Percentiles rank a stretch among this genome's conserved stretches.
Conservation (phyloP, 495 filamentous ascomycete genomes). For the Hyaloscypha bicolor region DNA sequence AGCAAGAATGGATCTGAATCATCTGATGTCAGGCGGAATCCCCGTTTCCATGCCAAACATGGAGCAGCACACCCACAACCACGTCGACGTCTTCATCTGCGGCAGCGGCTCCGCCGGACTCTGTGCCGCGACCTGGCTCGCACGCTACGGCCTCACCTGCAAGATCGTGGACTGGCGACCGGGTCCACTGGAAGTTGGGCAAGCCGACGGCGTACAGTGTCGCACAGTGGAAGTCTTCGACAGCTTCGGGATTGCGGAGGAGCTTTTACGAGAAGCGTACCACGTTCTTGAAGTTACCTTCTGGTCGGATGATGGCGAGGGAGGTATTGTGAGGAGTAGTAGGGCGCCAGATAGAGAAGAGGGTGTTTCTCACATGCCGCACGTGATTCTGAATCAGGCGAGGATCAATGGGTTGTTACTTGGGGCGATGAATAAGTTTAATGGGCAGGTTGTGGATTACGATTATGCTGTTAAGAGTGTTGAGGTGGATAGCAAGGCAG, state of each 20-base stretch:
- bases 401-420: slow-evolving; percentile 67
- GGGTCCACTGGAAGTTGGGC: slow-evolving; percentile 66
- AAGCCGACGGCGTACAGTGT: slow-evolving; percentile 81
- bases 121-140: slow-evolving; percentile 67
- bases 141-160: slow-evolving; percentile 60
- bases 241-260: slow-evolving; percentile 71
- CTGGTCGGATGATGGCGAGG: slow-evolving; percentile 47
- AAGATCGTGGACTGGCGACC: slow-evolving; percentile 64
- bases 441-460: slow-evolving; percentile 60
- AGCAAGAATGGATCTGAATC: too few species aligned
- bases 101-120: slow-evolving; percentile 72
- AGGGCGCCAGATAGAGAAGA: slow-evolving; percentile 62
- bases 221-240: slow-evolving; percentile 83
- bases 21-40: not conserved
- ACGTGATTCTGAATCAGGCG: slow-evolving; percentile 79
- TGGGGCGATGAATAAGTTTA: slow-evolving; percentile 47
- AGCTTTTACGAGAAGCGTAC: slow-evolving; percentile 70
- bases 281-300: slow-evolving; percentile 70
- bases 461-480: slow-evolving; percentile 58
- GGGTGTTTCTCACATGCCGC: slow-evolving; percentile 67
- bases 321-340: slow-evolving; percentile 53
- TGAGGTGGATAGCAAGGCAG: slow-evolving; percentile 48
- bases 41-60: not conserved
- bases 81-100: slow-evolving; percentile 59
- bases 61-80: not conserved